Percentiles rank a stretch among this genome's conserved stretches.
These are phyloP conservation scores for Ceratopteris richardii DNA, from an alignment of 75 land plant genomes.

Conservation along the genomic window DNA sequence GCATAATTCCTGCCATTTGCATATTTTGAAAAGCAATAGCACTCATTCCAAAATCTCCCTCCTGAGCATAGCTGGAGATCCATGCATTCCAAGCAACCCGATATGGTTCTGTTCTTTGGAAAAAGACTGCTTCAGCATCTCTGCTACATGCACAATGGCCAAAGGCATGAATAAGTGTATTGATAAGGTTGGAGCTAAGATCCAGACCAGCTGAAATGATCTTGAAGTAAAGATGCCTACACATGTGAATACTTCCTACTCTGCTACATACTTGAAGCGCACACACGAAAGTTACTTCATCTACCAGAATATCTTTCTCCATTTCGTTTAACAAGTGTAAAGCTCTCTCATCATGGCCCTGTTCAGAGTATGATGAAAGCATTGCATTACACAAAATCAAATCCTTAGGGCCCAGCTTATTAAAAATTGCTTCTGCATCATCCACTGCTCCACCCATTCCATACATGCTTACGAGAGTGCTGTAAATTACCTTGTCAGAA, in stretches of 20 bases:
- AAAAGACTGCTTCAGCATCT: slow-evolving; percentile 4
- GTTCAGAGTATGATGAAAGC: background rate
- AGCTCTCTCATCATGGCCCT: background rate
- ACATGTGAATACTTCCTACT: background rate
- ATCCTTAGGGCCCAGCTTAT: background rate
- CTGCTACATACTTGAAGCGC: background rate
- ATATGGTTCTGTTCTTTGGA: background rate
- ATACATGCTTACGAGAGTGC: background rate
- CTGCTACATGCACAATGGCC: slow-evolving; percentile 1
- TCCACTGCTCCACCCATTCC: slow-evolving; percentile 1
- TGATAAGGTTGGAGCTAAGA: no score
- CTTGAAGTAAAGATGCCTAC: background rate
- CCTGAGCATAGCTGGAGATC: background rate
- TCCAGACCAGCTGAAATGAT: background rate
- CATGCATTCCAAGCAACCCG: slow-evolving; percentile 8
- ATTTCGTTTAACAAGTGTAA: background rate
- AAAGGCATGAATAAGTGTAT: background rate
- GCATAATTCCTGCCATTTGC: slow-evolving; percentile 7
- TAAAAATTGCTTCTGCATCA: background rate
- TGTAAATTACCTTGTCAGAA: background rate
- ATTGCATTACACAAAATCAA: background rate
- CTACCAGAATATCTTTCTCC: background rate
- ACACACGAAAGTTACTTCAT: background rate
- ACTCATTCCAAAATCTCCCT: background rate
- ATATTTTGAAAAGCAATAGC: background rate